Conservation (phyloP, 2,329 filamentous ascomycete species). For the Albophoma yamanashiensis region DNA sequence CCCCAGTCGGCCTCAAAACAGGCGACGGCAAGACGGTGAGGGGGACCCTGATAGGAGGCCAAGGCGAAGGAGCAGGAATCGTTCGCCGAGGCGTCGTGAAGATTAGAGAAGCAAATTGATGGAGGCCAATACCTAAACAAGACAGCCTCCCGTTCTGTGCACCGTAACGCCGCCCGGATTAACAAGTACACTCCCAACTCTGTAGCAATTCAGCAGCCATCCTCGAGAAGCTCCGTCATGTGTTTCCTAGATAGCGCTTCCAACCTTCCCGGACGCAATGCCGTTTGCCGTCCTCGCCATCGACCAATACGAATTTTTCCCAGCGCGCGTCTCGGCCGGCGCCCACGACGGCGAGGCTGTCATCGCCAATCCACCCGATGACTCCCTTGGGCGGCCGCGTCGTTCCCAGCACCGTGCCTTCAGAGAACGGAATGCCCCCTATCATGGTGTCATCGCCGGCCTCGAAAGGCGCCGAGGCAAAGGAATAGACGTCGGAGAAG, state of each 20-base stretch:
- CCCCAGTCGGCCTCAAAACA: slow-evolving; percentile 14
- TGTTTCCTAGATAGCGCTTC: slow-evolving; percentile 60
- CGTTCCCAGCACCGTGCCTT: slow-evolving; percentile 36
- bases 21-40: slow-evolving; percentile 16
- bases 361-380: slow-evolving; percentile 73
- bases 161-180: background rate
- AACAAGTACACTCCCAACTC: background rate
- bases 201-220: background rate
- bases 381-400: slow-evolving; percentile 65
- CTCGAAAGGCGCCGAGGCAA: slow-evolving; percentile 70
- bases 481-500: slow-evolving; percentile 85
- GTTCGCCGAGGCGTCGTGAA: slow-evolving; percentile 26
- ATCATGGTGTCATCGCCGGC: slow-evolving; percentile 61
- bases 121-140: slow-evolving; percentile 7
- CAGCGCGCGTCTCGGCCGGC: slow-evolving; percentile 73
- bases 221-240: slow-evolving; percentile 9
- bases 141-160: background rate
- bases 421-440: slow-evolving; percentile 31
- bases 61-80: slow-evolving; percentile 28
- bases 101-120: slow-evolving; percentile 12
- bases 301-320: slow-evolving; percentile 74
- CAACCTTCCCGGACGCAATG: slow-evolving; percentile 64
- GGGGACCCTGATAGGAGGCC: slow-evolving; percentile 12
- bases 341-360: slow-evolving; percentile 64
- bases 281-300: slow-evolving; percentile 56